A percentile compares a stretch with the other conserved stretches of the same genome.
Evolutionary conservation across 441 rosid species (phyloP).

Genomic region (Syzygium malaccense): DNA sequence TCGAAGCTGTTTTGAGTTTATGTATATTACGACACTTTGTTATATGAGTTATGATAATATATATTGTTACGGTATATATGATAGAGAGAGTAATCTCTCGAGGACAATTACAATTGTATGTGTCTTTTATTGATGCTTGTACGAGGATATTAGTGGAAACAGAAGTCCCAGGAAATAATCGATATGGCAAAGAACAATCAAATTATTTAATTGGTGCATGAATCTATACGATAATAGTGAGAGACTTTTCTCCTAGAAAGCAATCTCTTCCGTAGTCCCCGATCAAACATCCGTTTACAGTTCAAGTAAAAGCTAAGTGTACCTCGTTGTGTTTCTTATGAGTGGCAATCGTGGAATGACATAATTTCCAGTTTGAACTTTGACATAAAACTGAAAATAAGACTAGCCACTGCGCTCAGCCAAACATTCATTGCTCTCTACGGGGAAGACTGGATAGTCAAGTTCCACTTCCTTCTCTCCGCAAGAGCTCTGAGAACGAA

Average conservation of each 20-base stretch:
- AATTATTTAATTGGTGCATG: not conserved
- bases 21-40: not conserved
- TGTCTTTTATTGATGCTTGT: not conserved
- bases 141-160: not conserved
- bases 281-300: no score
- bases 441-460: not conserved
- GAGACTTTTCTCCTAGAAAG: not conserved
- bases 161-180: not conserved
- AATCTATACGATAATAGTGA: not conserved
- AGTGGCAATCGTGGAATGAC: no score
- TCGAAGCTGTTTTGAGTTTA: not conserved
- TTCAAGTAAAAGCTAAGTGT: no score
- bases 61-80: not conserved
- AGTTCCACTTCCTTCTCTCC: not conserved
- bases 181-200: not conserved
- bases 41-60: not conserved
- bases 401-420: not conserved
- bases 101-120: not conserved
- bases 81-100: no score
- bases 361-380: not conserved
- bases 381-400: not conserved
- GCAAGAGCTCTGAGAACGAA: not conserved
- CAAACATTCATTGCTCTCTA: not conserved
- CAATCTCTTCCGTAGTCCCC: no score
- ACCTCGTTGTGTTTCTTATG: no score